Evolutionary conservation across 169 alveolate species (phyloP).

Genomic region (Cryptosporidium sp.): DNA sequence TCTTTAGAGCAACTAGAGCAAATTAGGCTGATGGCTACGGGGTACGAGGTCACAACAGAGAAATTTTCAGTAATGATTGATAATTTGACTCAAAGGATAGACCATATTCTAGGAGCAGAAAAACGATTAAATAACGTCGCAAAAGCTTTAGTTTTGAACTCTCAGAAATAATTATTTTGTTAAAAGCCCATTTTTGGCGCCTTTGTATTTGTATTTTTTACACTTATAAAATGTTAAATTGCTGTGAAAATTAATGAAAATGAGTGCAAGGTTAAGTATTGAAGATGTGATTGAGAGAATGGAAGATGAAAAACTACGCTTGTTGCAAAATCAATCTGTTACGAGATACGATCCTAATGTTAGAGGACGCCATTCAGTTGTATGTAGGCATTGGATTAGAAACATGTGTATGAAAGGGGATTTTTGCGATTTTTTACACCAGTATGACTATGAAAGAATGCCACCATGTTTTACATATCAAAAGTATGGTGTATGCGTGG

Average conservation of each 20-base stretch:
- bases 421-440: conserved; percentile 92
- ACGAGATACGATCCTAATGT: conserved; percentile 64
- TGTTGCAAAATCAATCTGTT: conserved; percentile 48
- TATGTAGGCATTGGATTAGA: conserved; percentile 92
- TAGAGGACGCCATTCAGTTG: conserved; percentile 91
- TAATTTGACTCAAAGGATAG: conserved; percentile 42
- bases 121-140: conserved; percentile 60
- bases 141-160: conserved; percentile 31
- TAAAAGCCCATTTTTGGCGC: neutral
- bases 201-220: neutral
- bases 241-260: neutral
- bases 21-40: conserved; percentile 20
- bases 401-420: conserved; percentile 94
- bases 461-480: conserved; percentile 88
- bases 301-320: conserved; percentile 59
- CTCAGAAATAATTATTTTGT: neutral
- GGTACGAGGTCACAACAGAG: conserved; percentile 26
- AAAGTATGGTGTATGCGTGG: conserved; percentile 88
- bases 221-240: no score
- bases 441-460: conserved; percentile 87
- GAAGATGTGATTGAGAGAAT: conserved; percentile 42
- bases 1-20: conserved; percentile 11
- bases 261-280: neutral
- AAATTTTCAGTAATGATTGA: conserved; percentile 37
- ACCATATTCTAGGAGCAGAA: conserved; percentile 43